Conservation (phyloP, 2,329 filamentous ascomycete genomes). For the Chalaropsis thielavioides region DNA sequence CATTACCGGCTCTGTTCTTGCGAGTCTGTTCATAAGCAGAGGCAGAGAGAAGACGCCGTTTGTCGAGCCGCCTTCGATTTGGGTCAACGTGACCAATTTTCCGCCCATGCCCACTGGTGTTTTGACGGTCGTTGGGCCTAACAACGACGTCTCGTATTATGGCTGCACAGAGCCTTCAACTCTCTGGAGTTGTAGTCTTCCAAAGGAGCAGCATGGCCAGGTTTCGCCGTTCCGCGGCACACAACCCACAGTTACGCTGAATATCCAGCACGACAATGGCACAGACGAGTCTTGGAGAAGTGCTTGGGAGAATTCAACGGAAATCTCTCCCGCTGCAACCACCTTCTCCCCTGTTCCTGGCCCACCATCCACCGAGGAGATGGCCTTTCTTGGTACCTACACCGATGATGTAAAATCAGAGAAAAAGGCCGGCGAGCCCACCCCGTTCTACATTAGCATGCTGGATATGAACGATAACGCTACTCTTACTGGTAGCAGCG, state of each 20-base stretch:
- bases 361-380: slow-evolving; percentile 51
- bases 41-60: background rate
- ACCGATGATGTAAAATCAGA: slow-evolving; percentile 56
- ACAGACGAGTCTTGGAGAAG: slow-evolving; percentile 33
- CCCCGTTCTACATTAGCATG: slow-evolving; percentile 76
- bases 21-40: slow-evolving; percentile 32
- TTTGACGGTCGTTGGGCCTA: slow-evolving; percentile 60
- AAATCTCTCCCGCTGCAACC: background rate
- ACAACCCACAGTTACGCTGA: slow-evolving; percentile 64
- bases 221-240: slow-evolving; percentile 49
- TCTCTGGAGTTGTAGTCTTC: slow-evolving; percentile 74
- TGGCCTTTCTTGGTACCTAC: slow-evolving; percentile 69
- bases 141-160: slow-evolving; percentile 47
- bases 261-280: slow-evolving; percentile 59
- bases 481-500: slow-evolving; percentile 22
- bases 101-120: slow-evolving; percentile 77
- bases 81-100: slow-evolving; percentile 75
- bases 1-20: slow-evolving; percentile 42
- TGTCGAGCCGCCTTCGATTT: slow-evolving; percentile 32
- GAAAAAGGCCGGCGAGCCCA: slow-evolving; percentile 68
- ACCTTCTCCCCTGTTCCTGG: slow-evolving; percentile 34
- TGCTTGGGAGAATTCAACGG: slow-evolving; percentile 23
- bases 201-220: slow-evolving; percentile 57
- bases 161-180: slow-evolving; percentile 59
- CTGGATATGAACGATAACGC: slow-evolving; percentile 33